Conservation (phyloP, 2,329 filamentous ascomycete species). For the Phaeosphaeria sp. region DNA sequence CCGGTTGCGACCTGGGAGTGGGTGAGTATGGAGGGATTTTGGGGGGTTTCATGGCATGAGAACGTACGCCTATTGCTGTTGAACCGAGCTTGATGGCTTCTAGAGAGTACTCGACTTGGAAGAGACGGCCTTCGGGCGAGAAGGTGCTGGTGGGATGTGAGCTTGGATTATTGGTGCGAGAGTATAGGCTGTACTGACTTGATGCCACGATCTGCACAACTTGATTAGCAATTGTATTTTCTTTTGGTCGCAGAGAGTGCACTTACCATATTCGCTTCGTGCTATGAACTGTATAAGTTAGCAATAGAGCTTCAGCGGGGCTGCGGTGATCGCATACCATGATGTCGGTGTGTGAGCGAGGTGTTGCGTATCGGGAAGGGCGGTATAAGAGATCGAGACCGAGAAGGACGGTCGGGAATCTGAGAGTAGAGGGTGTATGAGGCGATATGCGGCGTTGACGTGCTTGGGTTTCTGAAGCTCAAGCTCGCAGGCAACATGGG, state of each 20-base stretch:
- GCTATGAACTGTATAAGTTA: constrained; percentile 79
- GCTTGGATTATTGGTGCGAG: constrained; percentile 14
- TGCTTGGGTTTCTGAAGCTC: constrained; percentile 28
- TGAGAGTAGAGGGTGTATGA: not conserved
- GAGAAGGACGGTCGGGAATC: not conserved
- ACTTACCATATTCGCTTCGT: constrained; percentile 98
- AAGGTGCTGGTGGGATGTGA: constrained; percentile 75
- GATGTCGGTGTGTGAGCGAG: constrained; percentile 23
- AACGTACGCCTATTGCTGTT: constrained; percentile 87
- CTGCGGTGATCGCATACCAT: constrained; percentile 39
- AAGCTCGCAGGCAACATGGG: constrained; percentile 39
- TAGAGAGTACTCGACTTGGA: constrained; percentile 99
- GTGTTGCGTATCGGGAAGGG: not conserved
- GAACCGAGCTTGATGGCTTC: constrained; percentile 99
- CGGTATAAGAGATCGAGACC: not conserved
- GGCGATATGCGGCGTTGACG: constrained; percentile 15
- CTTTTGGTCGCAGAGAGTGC: constrained; percentile 11
- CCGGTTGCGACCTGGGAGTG: constrained; percentile 76
- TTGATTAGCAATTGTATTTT: constrained; percentile 22
- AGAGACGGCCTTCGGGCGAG: constrained; percentile 98
- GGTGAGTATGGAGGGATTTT: constrained; percentile 17
- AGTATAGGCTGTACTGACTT: constrained; percentile 68
- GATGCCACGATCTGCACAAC: constrained; percentile 86
- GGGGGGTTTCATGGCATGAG: constrained; percentile 11
- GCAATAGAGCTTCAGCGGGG: constrained; percentile 41